Evolutionary conservation across 1,284 basidiomycete species (phyloP).

Genomic region (Cutaneotrichosporon daszewskae): DNA sequence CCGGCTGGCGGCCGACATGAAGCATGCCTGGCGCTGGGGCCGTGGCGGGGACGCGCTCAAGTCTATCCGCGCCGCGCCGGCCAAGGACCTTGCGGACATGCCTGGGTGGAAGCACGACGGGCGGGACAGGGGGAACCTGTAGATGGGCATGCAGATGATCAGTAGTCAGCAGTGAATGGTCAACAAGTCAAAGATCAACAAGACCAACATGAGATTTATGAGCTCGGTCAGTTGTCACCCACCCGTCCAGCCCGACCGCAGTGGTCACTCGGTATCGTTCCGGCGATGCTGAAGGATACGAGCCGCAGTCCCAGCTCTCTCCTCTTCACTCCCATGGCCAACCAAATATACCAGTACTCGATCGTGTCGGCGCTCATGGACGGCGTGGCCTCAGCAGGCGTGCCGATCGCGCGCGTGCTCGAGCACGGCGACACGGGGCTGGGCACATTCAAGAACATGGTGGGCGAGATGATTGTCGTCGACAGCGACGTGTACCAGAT

Average conservation of each 20-base stretch:
- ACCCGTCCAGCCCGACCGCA: too few relatives aligned
- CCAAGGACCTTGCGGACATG: background rate
- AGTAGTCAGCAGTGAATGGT: too few relatives aligned
- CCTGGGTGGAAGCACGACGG: slow-evolving; percentile 1
- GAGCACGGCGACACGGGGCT: slow-evolving; percentile 14
- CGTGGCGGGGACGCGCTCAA: background rate
- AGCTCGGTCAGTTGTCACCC: too few relatives aligned
- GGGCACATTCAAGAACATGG: slow-evolving; percentile 11
- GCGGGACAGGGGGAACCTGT: too few relatives aligned
- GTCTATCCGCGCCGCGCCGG: background rate
- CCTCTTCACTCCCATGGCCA: too few relatives aligned
- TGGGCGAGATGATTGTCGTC: slow-evolving; percentile 13
- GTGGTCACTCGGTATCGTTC: too few relatives aligned
- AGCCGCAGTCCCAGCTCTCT: too few relatives aligned
- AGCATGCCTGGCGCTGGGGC: background rate
- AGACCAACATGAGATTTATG: too few relatives aligned
- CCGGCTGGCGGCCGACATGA: background rate
- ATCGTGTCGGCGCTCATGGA: slow-evolving; percentile 11
- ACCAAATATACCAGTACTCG: slow-evolving; percentile 14
- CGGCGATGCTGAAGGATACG: too few relatives aligned
- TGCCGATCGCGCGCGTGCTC: slow-evolving; percentile 4
- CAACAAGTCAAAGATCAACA: too few relatives aligned
- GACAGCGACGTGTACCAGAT: slow-evolving; percentile 14
- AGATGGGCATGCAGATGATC: too few relatives aligned
- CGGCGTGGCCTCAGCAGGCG: slow-evolving; percentile 11